Conservation (phyloP, 192 early-diverging fungal species). For the Linnemannia hyalina region DNA sequence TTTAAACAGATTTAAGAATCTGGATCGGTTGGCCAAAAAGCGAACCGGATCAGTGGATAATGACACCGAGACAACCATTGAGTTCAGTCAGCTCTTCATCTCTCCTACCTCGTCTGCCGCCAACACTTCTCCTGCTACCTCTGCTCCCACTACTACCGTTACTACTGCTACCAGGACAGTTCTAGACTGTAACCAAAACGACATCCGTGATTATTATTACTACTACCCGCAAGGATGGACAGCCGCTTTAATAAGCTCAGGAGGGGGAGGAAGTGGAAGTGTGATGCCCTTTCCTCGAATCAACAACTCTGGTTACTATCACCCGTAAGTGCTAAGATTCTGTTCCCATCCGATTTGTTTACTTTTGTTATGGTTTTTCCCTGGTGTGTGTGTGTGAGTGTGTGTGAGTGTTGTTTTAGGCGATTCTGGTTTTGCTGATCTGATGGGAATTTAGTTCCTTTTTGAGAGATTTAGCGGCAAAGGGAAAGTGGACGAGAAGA, state of each 20-base stretch:
- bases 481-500: neutral
- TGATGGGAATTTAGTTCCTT: neutral
- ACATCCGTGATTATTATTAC: neutral
- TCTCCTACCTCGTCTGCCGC: neutral
- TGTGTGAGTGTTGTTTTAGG: neutral
- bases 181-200: neutral
- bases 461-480: neutral
- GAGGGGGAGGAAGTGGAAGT: neutral
- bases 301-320: neutral
- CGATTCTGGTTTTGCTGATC: neutral
- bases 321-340: neutral
- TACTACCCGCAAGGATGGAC: neutral
- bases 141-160: neutral
- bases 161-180: neutral
- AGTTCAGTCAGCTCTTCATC: neutral
- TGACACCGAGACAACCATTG: neutral
- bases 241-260: neutral
- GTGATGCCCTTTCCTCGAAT: neutral
- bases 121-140: neutral
- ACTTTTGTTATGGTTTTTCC: neutral
- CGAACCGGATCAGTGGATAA: neutral
- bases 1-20: neutral
- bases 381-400: neutral
- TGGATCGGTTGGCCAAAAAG: neutral
- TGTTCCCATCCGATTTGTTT: neutral